Evolutionary conservation across 192 early-diverging fungal genomes (phyloP).

Genomic region (Entomortierella lignicola): DNA sequence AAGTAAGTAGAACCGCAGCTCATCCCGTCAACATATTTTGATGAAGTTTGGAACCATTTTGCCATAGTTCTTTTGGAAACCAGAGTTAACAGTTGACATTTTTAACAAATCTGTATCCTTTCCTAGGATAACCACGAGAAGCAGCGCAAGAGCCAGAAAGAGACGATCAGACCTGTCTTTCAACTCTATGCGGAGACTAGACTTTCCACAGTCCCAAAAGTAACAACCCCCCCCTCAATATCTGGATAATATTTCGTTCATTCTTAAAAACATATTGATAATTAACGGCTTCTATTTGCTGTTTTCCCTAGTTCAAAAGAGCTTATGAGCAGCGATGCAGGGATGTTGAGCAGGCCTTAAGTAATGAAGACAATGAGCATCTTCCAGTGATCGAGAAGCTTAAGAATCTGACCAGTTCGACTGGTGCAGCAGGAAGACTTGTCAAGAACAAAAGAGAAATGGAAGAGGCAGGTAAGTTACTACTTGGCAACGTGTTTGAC

Average conservation of each 20-base stretch:
- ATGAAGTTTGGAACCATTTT: background rate
- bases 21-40: background rate
- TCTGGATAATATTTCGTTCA: no score
- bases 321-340: conserved; percentile 44
- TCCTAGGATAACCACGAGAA: conserved; percentile 51
- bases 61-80: no score
- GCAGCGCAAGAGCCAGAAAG: conserved; percentile 40
- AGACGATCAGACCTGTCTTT: conserved; percentile 40
- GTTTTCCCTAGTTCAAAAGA: conserved; percentile 27
- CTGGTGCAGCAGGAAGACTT: conserved; percentile 44
- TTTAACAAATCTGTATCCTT: no score
- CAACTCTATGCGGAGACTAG: conserved; percentile 47
- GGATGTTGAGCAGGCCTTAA: conserved; percentile 36
- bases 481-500: background rate
- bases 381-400: conserved; percentile 44
- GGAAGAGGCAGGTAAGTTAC: conserved; percentile 44
- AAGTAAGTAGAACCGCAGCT: conserved; percentile 10
- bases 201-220: conserved; percentile 49
- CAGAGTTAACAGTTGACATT: no score
- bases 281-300: background rate
- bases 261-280: no score
- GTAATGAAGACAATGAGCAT: conserved; percentile 40
- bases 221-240: conserved; percentile 8
- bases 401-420: conserved; percentile 42
- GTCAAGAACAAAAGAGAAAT: conserved; percentile 46